Evolutionary conservation across 495 filamentous ascomycete species (phyloP).

Genomic region (Trichoderma orchidacearum): DNA sequence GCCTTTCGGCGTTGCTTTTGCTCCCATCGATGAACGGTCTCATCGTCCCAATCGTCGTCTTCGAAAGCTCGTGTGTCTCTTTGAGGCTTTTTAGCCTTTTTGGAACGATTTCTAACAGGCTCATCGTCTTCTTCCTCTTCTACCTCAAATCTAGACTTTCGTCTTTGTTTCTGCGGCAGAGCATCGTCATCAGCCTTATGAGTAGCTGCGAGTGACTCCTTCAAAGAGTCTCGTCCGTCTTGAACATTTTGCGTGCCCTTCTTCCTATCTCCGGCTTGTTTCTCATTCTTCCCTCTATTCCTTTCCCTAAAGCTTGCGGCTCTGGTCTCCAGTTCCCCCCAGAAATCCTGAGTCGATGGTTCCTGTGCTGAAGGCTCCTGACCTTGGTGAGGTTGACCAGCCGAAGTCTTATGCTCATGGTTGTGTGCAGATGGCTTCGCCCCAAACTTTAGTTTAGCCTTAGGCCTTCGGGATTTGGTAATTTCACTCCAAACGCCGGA

Average conservation of each 20-base stretch:
- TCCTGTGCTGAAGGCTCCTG: not conserved
- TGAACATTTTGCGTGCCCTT: not conserved
- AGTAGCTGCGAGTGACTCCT: not conserved
- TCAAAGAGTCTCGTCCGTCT: not conserved
- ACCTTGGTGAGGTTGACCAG: not conserved
- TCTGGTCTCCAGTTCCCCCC: not conserved
- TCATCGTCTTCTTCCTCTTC: not conserved
- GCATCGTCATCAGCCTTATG: not conserved
- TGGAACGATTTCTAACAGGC: not conserved
- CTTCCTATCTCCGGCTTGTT: conserved; percentile 5
- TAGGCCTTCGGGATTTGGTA: not conserved
- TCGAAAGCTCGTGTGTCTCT: not conserved
- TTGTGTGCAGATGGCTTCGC: not conserved
- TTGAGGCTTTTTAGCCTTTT: conserved; percentile 1
- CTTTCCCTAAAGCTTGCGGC: not conserved
- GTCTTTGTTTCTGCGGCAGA: not conserved
- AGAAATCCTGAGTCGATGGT: not conserved
- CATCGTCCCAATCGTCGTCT: conserved; percentile 15
- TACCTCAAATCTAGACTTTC: not conserved
- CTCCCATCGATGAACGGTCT: conserved; percentile 16
- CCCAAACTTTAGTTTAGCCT: not conserved
- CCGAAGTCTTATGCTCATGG: not conserved
- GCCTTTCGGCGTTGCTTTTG: conserved; percentile 18
- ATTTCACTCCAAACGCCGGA: not conserved
- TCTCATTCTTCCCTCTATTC: conserved; percentile 1